phyloP scores from a whole-genome alignment of 1,139 yeast species.

The Yamadazyma conglobata region DNA sequence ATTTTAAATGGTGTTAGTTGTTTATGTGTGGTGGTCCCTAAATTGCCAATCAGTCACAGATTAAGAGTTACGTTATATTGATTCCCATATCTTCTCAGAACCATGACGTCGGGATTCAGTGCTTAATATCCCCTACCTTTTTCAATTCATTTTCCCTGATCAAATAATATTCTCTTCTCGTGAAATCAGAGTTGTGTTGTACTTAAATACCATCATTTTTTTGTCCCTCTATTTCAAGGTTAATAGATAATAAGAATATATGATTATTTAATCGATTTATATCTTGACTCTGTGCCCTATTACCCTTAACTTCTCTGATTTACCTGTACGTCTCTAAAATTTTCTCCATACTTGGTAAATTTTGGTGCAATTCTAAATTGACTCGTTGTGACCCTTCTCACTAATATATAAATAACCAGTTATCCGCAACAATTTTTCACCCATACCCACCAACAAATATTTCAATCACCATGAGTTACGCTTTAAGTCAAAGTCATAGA shows the following conservation, averaged over 20 bases:
- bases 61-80: constrained; percentile 58
- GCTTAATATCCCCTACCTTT: too few relatives aligned
- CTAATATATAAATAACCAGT: constrained; percentile 1
- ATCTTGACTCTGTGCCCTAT: not conserved
- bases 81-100: too few relatives aligned
- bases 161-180: too few relatives aligned
- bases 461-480: constrained; percentile 43
- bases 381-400: constrained; percentile 4
- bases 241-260: constrained; percentile 3
- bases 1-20: constrained; percentile 79
- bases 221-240: too few relatives aligned
- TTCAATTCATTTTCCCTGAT: too few relatives aligned
- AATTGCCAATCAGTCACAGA: constrained; percentile 78
- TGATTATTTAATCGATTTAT: not conserved
- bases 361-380: constrained; percentile 2
- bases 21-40: constrained; percentile 80
- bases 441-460: not conserved
- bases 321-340: not conserved
- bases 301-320: not conserved
- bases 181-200: too few relatives aligned
- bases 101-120: too few relatives aligned
- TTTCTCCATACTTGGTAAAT: not conserved
- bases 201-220: too few relatives aligned
- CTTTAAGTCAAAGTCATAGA: constrained; percentile 47
- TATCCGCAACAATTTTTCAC: not conserved